phyloP scores from a whole-genome alignment of 2,329 filamentous ascomycete genomes.

The Shiraia bambusicola region DNA sequence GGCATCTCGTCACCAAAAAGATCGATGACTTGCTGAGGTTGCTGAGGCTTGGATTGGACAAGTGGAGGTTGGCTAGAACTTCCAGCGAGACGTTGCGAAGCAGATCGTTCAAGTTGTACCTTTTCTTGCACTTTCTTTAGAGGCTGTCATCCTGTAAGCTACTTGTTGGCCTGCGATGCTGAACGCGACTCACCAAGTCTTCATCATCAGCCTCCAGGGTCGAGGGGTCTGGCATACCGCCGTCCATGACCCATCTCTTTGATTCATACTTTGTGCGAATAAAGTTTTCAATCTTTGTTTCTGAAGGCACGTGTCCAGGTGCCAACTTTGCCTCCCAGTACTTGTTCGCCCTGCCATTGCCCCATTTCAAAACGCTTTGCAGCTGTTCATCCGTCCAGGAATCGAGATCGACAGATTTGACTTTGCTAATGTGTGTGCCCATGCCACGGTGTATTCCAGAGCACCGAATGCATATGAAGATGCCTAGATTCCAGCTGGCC shows the following conservation, averaged over 20 bases:
- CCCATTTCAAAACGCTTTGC: constrained; percentile 91
- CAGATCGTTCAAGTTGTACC: constrained; percentile 65
- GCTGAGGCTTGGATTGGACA: constrained; percentile 30
- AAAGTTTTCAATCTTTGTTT: constrained; percentile 99
- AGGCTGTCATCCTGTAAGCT: constrained; percentile 49
- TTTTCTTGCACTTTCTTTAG: constrained; percentile 69
- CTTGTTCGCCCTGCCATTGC: constrained; percentile 94
- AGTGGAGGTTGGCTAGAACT: constrained; percentile 26
- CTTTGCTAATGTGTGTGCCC: constrained; percentile 96
- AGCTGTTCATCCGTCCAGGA: constrained; percentile 98
- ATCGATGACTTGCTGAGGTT: constrained; percentile 58
- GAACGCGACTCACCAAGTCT: constrained; percentile 65
- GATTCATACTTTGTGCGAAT: constrained; percentile 99
- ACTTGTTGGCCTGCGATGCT: not conserved
- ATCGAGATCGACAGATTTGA: constrained; percentile 97
- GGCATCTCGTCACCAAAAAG: constrained; percentile 77
- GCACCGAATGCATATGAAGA: constrained; percentile 97
- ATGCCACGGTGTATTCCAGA: constrained; percentile 98
- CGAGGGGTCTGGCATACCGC: constrained; percentile 87
- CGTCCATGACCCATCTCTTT: constrained; percentile 99
- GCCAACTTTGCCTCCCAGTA: constrained; percentile 97
- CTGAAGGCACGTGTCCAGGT: constrained; percentile 85
- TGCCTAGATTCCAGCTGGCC: constrained; percentile 97
- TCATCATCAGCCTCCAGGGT: constrained; percentile 81
- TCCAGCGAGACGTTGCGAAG: constrained; percentile 53